These are phyloP conservation scores for Leccinum uliginosum DNA, from an alignment of 768 basidiomycete genomes.

Conservation along the genomic window DNA sequence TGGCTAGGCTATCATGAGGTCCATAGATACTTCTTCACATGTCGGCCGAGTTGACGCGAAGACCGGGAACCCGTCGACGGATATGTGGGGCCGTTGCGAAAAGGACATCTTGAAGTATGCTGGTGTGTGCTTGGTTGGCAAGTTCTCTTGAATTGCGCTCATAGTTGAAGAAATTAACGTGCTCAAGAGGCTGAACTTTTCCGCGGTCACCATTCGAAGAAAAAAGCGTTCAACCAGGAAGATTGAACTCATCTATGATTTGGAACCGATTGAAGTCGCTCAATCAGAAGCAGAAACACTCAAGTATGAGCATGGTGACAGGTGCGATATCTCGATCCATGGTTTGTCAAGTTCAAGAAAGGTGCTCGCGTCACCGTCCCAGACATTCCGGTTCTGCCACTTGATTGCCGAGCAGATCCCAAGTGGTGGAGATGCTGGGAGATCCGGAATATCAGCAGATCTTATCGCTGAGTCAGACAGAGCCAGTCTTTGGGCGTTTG, in stretches of 20 bases:
- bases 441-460: slow-evolving; percentile 95
- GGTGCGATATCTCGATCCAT: slow-evolving; percentile 95
- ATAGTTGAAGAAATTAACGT: slow-evolving; percentile 5
- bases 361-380: slow-evolving; percentile 90
- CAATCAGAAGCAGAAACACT: slow-evolving; percentile 90
- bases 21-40: slow-evolving; percentile 87
- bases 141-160: slow-evolving; percentile 19
- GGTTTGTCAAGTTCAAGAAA: slow-evolving; percentile 98
- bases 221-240: slow-evolving; percentile 97
- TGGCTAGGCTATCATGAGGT: slow-evolving; percentile 92
- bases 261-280: slow-evolving; percentile 92
- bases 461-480: slow-evolving; percentile 94
- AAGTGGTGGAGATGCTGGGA: slow-evolving; percentile 94
- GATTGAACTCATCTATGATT: slow-evolving; percentile 90
- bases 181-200: slow-evolving; percentile 88
- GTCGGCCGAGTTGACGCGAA: slow-evolving; percentile 99
- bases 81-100: slow-evolving; percentile 90
- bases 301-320: slow-evolving; percentile 95
- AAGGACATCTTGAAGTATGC: slow-evolving; percentile 88
- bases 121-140: slow-evolving; percentile 92
- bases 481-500: slow-evolving; percentile 90
- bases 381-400: slow-evolving; percentile 92
- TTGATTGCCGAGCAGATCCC: slow-evolving; percentile 95
- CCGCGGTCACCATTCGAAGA: slow-evolving; percentile 96
- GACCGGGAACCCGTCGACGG: slow-evolving; percentile 93